Base-by-base conservation (phyloP, 2,329 filamentous ascomycete species). In the Fusarium abutilonis region DNA sequence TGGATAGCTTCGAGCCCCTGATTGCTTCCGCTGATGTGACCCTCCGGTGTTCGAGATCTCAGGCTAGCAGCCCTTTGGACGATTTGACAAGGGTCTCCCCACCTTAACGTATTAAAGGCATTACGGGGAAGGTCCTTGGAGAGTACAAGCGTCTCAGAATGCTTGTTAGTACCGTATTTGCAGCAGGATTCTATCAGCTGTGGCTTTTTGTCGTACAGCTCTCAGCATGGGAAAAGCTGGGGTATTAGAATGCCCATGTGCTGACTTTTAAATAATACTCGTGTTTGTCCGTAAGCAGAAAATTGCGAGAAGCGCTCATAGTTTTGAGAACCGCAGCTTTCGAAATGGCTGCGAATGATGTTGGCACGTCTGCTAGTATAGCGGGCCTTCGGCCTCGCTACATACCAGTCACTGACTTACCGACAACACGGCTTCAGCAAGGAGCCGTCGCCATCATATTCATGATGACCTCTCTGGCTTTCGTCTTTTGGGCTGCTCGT, bases 401-500 rank as follows among this genome's bases (percentile, higher is more conserved):
- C 34, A 34, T 55, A 9, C 61, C 64, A 15, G 32, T 57, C 15
- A 49, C 43, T 3, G 19, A 65, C 11, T 21, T 68, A 15, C 47
- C 62, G 1, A 66, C 65, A 17, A 68, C 65, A 9, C 11, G 51
- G 2, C 43, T 61, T 0, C 66, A 68, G 44, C 66, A 68, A 19
- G 45, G 48, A 13, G 66, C 48, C 32, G 41, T 62, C 10, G 64
- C 56, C 19, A 64, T 68, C 15, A 57, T 68, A 26, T 66, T 66
- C 13, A 21, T 64, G 4, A 52, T 66, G 52, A 59, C 54, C 1
- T 51, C 53, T 32, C 58, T 68, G 10, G 56, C 63, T 14, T 63
- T 68, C 39, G 34, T 36, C 9, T 19, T 61, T 23, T 64, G 59
- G 56, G 38, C 10, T 1, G 11, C 63, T 13, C 66, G 63, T 2